These are phyloP conservation scores for Cenchrus fungigraminus DNA, from an alignment of 176 grass and related monocot genomes.

Conservation along the genomic window DNA sequence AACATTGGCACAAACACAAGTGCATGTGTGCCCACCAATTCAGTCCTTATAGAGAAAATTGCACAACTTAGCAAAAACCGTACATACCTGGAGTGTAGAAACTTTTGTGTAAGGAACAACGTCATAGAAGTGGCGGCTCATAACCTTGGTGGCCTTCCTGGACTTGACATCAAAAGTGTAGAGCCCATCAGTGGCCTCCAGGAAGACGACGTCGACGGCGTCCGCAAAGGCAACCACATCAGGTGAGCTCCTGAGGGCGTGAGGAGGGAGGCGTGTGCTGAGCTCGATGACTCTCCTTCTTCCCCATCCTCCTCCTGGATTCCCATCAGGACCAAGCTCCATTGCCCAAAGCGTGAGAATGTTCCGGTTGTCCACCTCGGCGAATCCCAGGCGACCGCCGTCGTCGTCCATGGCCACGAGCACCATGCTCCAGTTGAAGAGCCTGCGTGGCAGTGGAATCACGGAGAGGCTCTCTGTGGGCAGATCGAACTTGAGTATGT, in stretches of 20 bases:
- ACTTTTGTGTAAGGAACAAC: conserved; percentile 4
- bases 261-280: not conserved
- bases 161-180: conserved; percentile 22
- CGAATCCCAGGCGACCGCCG: too few relatives aligned
- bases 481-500: too few relatives aligned
- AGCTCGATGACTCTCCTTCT: not conserved
- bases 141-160: not conserved
- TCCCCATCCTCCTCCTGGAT: not conserved
- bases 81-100: conserved; percentile 32
- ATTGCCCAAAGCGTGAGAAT: not conserved
- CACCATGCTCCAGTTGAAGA: too few relatives aligned
- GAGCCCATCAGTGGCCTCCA: not conserved
- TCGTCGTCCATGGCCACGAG: too few relatives aligned
- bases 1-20: too few relatives aligned
- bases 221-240: not conserved
- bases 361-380: too few relatives aligned
- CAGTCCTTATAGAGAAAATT: too few relatives aligned
- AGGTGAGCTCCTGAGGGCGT: not conserved
- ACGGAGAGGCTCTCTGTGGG: too few relatives aligned
- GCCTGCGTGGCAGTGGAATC: too few relatives aligned
- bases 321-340: not conserved
- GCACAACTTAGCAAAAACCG: too few relatives aligned
- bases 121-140: not conserved
- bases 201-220: not conserved
- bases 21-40: too few relatives aligned